A percentile compares a stretch with the other conserved stretches of the same genome.
Conservation (phyloP, 768 basidiomycete genomes). For the Termitomyces sp. region DNA sequence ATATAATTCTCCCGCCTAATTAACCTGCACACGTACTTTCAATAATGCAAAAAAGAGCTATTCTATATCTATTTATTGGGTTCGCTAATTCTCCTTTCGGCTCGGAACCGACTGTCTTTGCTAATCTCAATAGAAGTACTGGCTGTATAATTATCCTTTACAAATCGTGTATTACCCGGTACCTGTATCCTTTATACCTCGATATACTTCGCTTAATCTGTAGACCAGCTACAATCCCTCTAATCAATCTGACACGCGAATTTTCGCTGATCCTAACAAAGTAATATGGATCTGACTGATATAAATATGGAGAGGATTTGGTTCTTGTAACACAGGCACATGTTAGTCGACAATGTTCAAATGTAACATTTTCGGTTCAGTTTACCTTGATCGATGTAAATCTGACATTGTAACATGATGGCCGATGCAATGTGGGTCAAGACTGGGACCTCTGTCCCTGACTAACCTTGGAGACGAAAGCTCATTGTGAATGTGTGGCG, state of each 20-base stretch:
- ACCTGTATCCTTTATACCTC: neutral
- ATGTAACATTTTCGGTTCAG: neutral
- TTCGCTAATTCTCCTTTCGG: neutral
- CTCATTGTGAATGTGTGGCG: neutral
- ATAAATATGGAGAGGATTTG: neutral
- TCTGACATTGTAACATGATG: neutral
- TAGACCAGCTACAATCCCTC: neutral
- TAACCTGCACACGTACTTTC: neutral
- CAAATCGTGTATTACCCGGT: neutral
- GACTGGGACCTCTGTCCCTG: neutral
- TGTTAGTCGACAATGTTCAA: neutral
- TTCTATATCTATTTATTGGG: neutral
- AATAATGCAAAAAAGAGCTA: neutral
- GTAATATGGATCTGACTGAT: neutral
- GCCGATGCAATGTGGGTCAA: neutral
- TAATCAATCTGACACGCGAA: neutral
- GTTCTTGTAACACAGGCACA: neutral
- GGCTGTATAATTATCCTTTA: slow-evolving; percentile 6
- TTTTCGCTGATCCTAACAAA: neutral
- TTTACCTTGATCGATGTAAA: neutral
- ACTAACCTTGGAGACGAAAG: neutral
- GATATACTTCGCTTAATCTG: neutral
- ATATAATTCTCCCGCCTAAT: neutral
- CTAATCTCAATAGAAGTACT: neutral
- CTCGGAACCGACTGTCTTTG: neutral